Conservation (phyloP, 2,329 filamentous ascomycete species). For the Pseudopyrenochaeta lycopersici region DNA sequence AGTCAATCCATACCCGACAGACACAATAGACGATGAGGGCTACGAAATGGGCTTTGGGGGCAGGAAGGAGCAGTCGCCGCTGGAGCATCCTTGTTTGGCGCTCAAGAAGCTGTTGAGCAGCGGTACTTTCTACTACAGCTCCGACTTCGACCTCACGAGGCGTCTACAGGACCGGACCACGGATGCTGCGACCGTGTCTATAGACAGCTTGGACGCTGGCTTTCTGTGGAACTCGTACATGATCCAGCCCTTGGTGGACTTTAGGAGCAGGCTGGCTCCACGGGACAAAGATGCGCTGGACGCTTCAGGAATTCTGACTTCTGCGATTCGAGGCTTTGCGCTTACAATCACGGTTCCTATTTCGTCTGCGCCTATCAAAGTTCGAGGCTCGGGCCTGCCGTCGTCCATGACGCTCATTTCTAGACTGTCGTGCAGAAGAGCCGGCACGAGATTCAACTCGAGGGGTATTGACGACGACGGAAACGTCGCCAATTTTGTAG, state of each 20-base stretch:
- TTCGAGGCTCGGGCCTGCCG: conserved; percentile 74
- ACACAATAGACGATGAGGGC: conserved; percentile 64
- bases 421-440: conserved; percentile 85
- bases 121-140: conserved; percentile 97
- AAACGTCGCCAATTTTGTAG: conserved; percentile 98
- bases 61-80: conserved; percentile 72
- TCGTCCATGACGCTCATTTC: conserved; percentile 91
- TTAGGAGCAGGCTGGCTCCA: conserved; percentile 80
- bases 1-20: conserved; percentile 63
- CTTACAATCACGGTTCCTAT: conserved; percentile 86
- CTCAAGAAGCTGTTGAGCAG: conserved; percentile 91
- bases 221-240: conserved; percentile 99
- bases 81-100: conserved; percentile 90
- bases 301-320: conserved; percentile 85
- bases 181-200: conserved; percentile 81
- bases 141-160: conserved; percentile 97
- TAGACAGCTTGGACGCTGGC: conserved; percentile 89
- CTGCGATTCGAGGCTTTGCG: conserved; percentile 92
- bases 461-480: conserved; percentile 97
- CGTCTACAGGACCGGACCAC: conserved; percentile 87
- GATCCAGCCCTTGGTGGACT: conserved; percentile 91
- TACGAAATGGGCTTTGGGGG: conserved; percentile 59
- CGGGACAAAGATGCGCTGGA: conserved; percentile 84
- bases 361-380: conserved; percentile 74
- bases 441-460: conserved; percentile 96